Percentiles rank a stretch among this genome's conserved stretches.
These are phyloP conservation scores for Paramecium biaurelia DNA, from an alignment of 73 alveolate species.

Conservation along the genomic window DNA sequence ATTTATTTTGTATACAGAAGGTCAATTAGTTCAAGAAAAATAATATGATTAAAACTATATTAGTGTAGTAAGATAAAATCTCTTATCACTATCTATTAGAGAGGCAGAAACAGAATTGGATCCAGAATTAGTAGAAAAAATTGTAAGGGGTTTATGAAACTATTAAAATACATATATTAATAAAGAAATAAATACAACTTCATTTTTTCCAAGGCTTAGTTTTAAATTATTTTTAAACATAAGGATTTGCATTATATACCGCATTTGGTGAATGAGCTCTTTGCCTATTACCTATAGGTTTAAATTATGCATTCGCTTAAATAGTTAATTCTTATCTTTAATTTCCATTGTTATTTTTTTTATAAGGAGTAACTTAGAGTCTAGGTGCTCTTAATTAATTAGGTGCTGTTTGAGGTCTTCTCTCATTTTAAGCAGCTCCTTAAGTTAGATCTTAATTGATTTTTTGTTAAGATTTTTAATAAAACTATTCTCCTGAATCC, in stretches of 20 bases:
- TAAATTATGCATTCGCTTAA: neutral
- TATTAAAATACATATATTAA: neutral
- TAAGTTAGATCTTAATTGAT: neutral
- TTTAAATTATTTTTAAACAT: slow-evolving; percentile 45
- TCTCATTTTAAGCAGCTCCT: neutral
- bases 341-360: neutral
- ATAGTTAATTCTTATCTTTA: neutral
- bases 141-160: neutral
- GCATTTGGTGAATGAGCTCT: slow-evolving; percentile 53
- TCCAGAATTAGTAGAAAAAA: neutral
- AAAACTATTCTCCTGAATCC: slow-evolving; percentile 38
- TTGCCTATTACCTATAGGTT: slow-evolving; percentile 13
- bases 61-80: neutral
- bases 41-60: neutral
- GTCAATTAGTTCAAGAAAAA: neutral
- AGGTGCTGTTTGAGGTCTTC: slow-evolving; percentile 53
- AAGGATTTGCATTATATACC: slow-evolving; percentile 44
- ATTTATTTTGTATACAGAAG: neutral
- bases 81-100: neutral
- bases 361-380: slow-evolving; percentile 23
- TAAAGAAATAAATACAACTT: neutral
- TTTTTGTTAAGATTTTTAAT: neutral
- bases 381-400: slow-evolving; percentile 46
- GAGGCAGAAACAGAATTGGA: neutral
- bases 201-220: slow-evolving; percentile 30